Percentiles rank a stretch among this genome's conserved stretches.
phyloP scores from a whole-genome alignment of 176 grass and related monocot genomes.

The Oryza rufipogon region DNA sequence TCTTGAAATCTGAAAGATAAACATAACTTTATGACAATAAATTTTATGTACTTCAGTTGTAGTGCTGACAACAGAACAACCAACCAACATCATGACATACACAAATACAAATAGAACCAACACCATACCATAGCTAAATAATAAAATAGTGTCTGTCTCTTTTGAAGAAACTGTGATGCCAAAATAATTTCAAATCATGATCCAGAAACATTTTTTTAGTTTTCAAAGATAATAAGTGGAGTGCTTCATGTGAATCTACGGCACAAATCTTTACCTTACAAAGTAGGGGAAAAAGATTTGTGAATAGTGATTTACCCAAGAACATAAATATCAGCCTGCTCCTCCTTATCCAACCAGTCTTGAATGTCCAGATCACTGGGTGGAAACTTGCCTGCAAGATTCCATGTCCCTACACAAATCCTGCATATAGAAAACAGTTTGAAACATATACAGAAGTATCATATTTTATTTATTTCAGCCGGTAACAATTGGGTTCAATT shows the following conservation, averaged over 20 bases:
- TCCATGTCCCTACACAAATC: slow-evolving; percentile 82
- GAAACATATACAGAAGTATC: slow-evolving; percentile 28
- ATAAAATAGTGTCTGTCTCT: neutral
- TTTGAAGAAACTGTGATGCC: neutral
- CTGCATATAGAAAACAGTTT: slow-evolving; percentile 46
- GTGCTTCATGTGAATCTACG: neutral
- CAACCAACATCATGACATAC: neutral
- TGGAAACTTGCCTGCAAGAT: slow-evolving; percentile 79
- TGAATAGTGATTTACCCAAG: slow-evolving; percentile 58
- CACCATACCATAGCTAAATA: too few relatives aligned
- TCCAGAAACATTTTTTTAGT: neutral
- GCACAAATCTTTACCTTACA: slow-evolving; percentile 13
- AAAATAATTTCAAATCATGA: slow-evolving; percentile 17
- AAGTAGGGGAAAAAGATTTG: neutral
- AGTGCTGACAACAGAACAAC: neutral
- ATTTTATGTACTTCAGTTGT: neutral
- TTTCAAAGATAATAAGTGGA: slow-evolving; percentile 2
- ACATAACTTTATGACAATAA: slow-evolving; percentile 39
- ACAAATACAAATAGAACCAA: neutral
- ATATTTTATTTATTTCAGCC: neutral
- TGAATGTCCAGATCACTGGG: slow-evolving; percentile 56
- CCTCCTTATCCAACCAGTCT: slow-evolving; percentile 67
- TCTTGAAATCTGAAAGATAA: slow-evolving; percentile 80
- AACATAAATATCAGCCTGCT: slow-evolving; percentile 81
- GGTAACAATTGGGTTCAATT: neutral